Base-by-base conservation (phyloP, 2,329 filamentous ascomycete genomes). In the Colletotrichum tanaceti region DNA sequence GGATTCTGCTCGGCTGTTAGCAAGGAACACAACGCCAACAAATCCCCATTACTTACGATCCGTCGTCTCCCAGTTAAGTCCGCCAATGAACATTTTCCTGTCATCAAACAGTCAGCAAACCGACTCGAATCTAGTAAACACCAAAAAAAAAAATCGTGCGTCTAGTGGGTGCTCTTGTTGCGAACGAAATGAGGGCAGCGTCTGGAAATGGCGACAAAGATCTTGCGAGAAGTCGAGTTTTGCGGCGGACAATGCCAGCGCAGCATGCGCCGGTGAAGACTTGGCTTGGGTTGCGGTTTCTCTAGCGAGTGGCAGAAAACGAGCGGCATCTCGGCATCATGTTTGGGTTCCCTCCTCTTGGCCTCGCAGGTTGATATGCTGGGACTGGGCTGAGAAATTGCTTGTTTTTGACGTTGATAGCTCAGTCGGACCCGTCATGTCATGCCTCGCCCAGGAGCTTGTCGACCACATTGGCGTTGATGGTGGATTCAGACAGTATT, bases 71-170 rank as follows among this genome's bases (percentile, higher is more conserved):
- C 96, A 99, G 78, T 99, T 99, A 63, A 99, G 84, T 47, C 96
- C 96, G 75, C 96, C 96, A 81, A 99, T 99, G 76, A 99, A 99
- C 96, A 99, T 99, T 85, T 99, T 99, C 76, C 96, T 99, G 82
- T n/a, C 14, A 9, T n/a, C 28, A 11, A 13, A 32, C 39, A 28
- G 54, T 71, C 49, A 71, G 61, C 47, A 65, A 39, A 39, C 16
- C 16, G 35, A 57, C 55, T 18, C 32, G 7, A 35, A n/a, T n/a
- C n/a, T 35, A 10, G 3, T n/a, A 13, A 39, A 24, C 7, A 16
- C 28, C 22, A 46, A 16, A 52, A 16, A 50, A 32, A 32, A 32
- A 32, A 10, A 35, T 28, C 38, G 60, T 59, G 32, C 44, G 39
- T 14, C 24, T 20, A n/a, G 32, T 22, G 43, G 32, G n/a, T 24